These are phyloP conservation scores for Metschnikowia arizonensis DNA, from an alignment of 805 yeast genomes.

Conservation along the genomic window DNA sequence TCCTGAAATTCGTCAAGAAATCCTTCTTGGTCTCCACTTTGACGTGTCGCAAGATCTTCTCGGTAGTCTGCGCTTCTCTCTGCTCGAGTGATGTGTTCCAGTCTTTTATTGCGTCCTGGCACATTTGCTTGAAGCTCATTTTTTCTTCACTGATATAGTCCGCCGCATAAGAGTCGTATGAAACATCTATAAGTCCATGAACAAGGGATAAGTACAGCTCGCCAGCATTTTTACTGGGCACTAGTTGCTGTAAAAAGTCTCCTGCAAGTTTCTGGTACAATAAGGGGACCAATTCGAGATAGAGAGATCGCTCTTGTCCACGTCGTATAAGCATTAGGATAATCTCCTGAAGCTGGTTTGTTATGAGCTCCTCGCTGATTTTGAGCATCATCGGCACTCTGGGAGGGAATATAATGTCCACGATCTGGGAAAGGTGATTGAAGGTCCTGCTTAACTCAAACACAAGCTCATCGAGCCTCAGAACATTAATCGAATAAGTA, in stretches of 20 bases:
- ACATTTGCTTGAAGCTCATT: slow-evolving; percentile 22
- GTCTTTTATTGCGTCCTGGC: slow-evolving; percentile 24
- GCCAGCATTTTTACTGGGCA: slow-evolving; percentile 35
- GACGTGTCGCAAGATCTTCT: slow-evolving; percentile 47
- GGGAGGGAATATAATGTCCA: slow-evolving; percentile 44
- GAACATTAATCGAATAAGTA: slow-evolving; percentile 11
- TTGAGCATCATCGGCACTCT: slow-evolving; percentile 45
- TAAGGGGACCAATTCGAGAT: slow-evolving; percentile 38
- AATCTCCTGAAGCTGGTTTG: slow-evolving; percentile 36
- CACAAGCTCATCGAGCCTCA: slow-evolving; percentile 23
- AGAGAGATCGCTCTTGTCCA: slow-evolving; percentile 27
- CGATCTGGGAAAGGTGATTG: slow-evolving; percentile 34
- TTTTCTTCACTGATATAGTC: slow-evolving; percentile 40
- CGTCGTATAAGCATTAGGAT: slow-evolving; percentile 25
- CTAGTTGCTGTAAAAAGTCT: slow-evolving; percentile 25
- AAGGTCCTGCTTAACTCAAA: slow-evolving; percentile 31
- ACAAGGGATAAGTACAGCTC: slow-evolving; percentile 29
- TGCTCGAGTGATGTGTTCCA: slow-evolving; percentile 38
- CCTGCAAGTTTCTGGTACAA: slow-evolving; percentile 29
- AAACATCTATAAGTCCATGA: slow-evolving; percentile 38
- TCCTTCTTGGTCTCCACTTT: slow-evolving; percentile 50
- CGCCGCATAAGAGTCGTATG: slow-evolving; percentile 37
- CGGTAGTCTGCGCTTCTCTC: slow-evolving; percentile 47
- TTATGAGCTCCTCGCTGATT: slow-evolving; percentile 44
- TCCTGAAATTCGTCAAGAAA: slow-evolving; percentile 59